phyloP scores from a whole-genome alignment of 2,329 filamentous ascomycete genomes.

The Fusarium pininemorale region DNA sequence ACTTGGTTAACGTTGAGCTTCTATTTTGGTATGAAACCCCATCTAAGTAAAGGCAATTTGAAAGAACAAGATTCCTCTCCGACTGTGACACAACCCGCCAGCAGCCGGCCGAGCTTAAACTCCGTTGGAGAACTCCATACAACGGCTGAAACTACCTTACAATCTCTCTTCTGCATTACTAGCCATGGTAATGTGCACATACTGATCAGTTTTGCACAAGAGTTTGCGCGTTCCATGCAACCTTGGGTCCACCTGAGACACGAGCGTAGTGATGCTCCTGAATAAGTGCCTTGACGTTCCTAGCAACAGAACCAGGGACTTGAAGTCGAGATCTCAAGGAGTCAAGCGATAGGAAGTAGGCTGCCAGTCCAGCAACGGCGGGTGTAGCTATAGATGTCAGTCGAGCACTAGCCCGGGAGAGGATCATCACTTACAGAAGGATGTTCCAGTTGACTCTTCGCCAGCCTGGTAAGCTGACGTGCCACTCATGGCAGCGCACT shows the following conservation, averaged over 20 bases:
- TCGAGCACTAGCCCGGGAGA: rapidly evolving
- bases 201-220: background rate
- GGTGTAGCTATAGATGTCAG: background rate
- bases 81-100: background rate
- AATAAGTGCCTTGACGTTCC: background rate
- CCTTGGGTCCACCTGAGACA: background rate
- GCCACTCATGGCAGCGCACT: background rate
- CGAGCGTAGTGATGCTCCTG: background rate
- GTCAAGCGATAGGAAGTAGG: background rate
- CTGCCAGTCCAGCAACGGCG: background rate
- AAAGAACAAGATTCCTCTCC: rapidly evolving
- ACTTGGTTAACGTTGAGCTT: background rate
- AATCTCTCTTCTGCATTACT: too few relatives aligned
- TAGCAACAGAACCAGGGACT: background rate
- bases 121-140: background rate
- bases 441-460: background rate
- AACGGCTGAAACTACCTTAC: background rate
- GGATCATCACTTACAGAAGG: background rate
- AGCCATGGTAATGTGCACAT: rapidly evolving
- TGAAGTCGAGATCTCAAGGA: background rate
- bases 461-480: background rate
- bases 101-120: background rate
- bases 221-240: background rate
- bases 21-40: rapidly evolving
- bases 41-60: rapidly evolving